Evolutionary conservation across 2,329 filamentous ascomycete species (phyloP), one percentile per base, ranked within the genome.

Genomic region (Periconia sp.): DNA sequence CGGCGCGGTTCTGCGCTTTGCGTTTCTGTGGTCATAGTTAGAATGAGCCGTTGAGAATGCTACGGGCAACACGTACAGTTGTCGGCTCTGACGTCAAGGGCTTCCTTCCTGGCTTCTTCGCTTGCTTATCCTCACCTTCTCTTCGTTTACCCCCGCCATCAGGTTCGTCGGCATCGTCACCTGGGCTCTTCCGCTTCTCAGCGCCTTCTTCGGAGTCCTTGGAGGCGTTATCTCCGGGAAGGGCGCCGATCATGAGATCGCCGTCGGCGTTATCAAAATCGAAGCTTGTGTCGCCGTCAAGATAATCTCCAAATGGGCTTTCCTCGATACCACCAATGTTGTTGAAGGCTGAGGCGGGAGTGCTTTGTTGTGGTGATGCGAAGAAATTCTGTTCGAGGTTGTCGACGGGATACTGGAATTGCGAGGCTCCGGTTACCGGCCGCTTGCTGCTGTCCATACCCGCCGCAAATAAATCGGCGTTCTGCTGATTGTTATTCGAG

Each of bases 91-190:
- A 95, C 34, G 90, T 97, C 61, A 97, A 78, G 15, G 92, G 94
- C 78, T 99, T 99, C 52, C 94, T 84, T 36, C 94, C 94, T 4
- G 94, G 92, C 75, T 97, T 99, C 83, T 97, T 97, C 17, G 89
- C 84, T 30, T 86, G 79, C 73, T 94, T 96, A 31, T 92, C 89
- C 42, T 90, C 85, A 45, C 86, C 84, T 71, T 95, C 91, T 47
- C 88, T 83, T 53, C 90, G 83, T 76, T 92, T 94, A 45, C 84
- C 83, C 54, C 83, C 83, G 31, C 69, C 87, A 5, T 88, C 86
- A 2, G 84, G 75, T 10, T 88, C 68, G 13, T 76, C 73, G 3
- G 54, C 83, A 22, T 85, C 83, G 32, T 87, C 85, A 31, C 86
- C 85, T 0, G 85, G 84, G 61, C 85, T 87, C 65, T 87, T 85